These are phyloP conservation scores for Ogataea nitratoaversa DNA, from an alignment of 805 yeast genomes.

Conservation along the genomic window DNA sequence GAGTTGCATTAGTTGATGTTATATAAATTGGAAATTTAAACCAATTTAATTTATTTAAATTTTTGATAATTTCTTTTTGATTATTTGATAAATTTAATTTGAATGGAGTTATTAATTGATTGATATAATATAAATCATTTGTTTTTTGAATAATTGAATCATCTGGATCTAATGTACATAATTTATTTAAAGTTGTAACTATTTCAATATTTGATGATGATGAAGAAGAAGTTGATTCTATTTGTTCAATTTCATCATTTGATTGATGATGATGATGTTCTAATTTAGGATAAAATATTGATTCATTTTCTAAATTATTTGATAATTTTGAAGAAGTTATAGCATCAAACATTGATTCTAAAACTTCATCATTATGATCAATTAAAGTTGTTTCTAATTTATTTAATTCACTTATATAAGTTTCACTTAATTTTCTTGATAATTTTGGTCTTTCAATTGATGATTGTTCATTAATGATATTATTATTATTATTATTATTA, in stretches of 20 bases:
- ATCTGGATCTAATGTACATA: constrained; percentile 6
- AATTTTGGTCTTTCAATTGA: constrained; percentile 18
- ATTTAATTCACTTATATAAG: constrained; percentile 24
- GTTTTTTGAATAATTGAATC: not conserved
- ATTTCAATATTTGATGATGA: constrained; percentile 4
- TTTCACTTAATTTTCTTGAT: constrained; percentile 23
- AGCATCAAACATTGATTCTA: constrained; percentile 62
- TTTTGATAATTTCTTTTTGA: constrained; percentile 51
- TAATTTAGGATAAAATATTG: constrained; percentile 12
- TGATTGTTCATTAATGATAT: constrained; percentile 1
- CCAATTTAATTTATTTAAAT: constrained; percentile 63
- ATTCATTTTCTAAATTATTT: constrained; percentile 16
- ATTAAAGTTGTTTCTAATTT: constrained; percentile 41
- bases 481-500: constrained; percentile 8
- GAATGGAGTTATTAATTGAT: constrained; percentile 21
- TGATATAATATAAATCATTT: not conserved
- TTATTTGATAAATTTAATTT: constrained; percentile 34
- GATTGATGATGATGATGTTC: constrained; percentile 9
- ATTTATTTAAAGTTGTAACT: constrained; percentile 9
- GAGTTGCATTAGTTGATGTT: constrained; percentile 61
- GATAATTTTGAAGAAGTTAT: constrained; percentile 33
- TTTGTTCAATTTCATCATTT: too few species aligned
- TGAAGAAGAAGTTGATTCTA: too few species aligned
- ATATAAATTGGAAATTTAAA: constrained; percentile 67
- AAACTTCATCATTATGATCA: constrained; percentile 59